Conservation (phyloP, 176 grass and related monocot species). For the Elaeis guineensis region DNA sequence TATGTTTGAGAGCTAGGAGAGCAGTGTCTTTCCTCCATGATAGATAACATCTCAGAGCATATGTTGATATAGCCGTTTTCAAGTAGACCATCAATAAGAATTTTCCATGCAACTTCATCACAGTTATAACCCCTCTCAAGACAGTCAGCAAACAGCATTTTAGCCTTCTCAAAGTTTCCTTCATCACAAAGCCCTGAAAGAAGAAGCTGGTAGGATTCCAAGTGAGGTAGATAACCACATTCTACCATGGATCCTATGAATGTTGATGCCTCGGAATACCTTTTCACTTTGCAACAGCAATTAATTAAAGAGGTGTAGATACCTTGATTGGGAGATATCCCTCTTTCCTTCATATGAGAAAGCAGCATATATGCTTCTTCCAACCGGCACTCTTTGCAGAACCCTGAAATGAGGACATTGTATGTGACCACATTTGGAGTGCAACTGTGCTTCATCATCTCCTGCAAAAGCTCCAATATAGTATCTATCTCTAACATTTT, state of each 20-base stretch:
- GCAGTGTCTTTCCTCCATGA: constrained; percentile 41
- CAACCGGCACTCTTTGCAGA: constrained; percentile 33
- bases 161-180: constrained; percentile 34
- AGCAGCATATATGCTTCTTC: constrained; percentile 38
- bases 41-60: constrained; percentile 39
- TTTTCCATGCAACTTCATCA: constrained; percentile 67
- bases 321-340: constrained; percentile 30
- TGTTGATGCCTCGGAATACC: constrained; percentile 28
- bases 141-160: constrained; percentile 29
- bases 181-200: constrained; percentile 47
- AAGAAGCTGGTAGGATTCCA: constrained; percentile 46
- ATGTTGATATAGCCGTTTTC: constrained; percentile 30
- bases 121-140: constrained; percentile 39
- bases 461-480: constrained; percentile 37
- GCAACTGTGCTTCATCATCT: constrained; percentile 26
- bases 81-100: constrained; percentile 52
- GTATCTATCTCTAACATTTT: constrained; percentile 31
- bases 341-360: constrained; percentile 38
- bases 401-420: constrained; percentile 27
- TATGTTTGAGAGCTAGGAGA: constrained; percentile 42
- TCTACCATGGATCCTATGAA: constrained; percentile 37
- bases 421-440: constrained; percentile 27
- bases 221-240: constrained; percentile 35
- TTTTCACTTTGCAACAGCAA: constrained; percentile 44
- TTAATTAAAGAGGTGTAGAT: constrained; percentile 28